These are phyloP conservation scores for Globisporangium alternatum DNA, from an alignment of 352 stramenopile genomes.

Conservation along the genomic window DNA sequence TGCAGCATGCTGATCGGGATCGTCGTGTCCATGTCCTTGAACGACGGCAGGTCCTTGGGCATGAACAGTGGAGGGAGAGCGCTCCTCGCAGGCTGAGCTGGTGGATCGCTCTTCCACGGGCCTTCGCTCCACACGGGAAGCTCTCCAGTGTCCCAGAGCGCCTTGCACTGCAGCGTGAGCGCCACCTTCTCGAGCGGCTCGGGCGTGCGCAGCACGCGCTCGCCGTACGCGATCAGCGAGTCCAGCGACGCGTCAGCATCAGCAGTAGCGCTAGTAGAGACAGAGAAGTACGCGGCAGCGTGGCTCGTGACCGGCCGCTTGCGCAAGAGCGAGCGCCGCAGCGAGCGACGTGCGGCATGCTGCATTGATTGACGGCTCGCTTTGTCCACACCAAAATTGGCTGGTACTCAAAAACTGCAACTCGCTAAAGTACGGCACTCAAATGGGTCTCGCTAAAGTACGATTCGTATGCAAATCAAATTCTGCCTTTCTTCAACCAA, in stretches of 20 bases:
- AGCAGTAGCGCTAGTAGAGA: background rate
- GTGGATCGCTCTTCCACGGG: conserved; percentile 37
- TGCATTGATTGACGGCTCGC: background rate
- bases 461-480: background rate
- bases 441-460: no score
- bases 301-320: background rate
- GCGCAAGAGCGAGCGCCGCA: conserved; percentile 7
- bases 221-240: conserved; percentile 62
- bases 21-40: conserved; percentile 61
- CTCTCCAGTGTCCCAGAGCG: conserved; percentile 33
- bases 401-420: no score
- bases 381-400: no score
- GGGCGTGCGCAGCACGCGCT: conserved; percentile 45
- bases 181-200: conserved; percentile 59
- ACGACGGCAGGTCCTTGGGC: conserved; percentile 70
- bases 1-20: conserved; percentile 80
- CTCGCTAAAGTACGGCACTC: no score
- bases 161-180: conserved; percentile 58
- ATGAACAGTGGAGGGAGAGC: conserved; percentile 42
- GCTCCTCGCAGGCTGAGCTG: conserved; percentile 44
- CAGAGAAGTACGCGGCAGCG: background rate
- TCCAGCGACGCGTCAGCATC: conserved; percentile 15
- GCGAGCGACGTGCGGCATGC: background rate
- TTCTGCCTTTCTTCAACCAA: background rate
- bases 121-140: conserved; percentile 36